Percentiles rank a stretch among this genome's conserved stretches.
Evolutionary conservation across 257 asterid genomes (phyloP).

Genomic region (Ocimum tenuiflorum): DNA sequence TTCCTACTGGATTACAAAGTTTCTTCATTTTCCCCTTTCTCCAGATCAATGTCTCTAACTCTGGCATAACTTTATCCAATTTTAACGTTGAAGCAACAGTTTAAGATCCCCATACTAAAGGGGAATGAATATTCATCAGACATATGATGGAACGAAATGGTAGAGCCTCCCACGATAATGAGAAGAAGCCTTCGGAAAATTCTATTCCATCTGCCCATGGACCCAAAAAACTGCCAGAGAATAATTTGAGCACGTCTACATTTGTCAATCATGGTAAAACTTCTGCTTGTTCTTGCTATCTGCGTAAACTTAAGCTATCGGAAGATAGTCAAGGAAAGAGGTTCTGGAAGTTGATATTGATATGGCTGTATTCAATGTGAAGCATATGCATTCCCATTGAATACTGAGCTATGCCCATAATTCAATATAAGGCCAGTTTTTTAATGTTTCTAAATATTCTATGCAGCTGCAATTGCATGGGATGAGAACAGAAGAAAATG

Average conservation of each 20-base stretch:
- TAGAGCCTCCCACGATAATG: constrained; percentile 39
- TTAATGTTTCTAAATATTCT: constrained; percentile 17
- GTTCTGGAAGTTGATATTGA: not conserved
- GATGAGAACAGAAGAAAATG: constrained; percentile 67
- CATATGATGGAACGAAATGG: constrained; percentile 46
- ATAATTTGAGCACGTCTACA: constrained; percentile 32
- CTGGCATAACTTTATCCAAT: not conserved
- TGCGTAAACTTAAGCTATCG: not conserved
- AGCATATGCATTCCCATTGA: not conserved
- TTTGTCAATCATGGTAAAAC: constrained; percentile 76
- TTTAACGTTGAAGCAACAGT: not conserved
- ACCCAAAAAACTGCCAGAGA: constrained; percentile 43
- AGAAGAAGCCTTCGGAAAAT: constrained; percentile 46
- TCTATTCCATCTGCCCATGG: constrained; percentile 29
- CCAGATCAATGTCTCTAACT: constrained; percentile 20
- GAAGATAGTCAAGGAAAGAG: not conserved
- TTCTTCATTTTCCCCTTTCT: constrained; percentile 4
- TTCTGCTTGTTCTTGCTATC: constrained; percentile 10
- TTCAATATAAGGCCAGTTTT: not conserved
- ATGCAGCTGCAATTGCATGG: constrained; percentile 81
- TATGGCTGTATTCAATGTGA: not conserved
- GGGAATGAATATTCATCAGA: constrained; percentile 49
- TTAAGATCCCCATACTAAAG: constrained; percentile 18
- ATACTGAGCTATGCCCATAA: not conserved
- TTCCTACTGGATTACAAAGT: not conserved